phyloP scores from a whole-genome alignment of 257 asterid genomes.

The Nicotiana otophora region DNA sequence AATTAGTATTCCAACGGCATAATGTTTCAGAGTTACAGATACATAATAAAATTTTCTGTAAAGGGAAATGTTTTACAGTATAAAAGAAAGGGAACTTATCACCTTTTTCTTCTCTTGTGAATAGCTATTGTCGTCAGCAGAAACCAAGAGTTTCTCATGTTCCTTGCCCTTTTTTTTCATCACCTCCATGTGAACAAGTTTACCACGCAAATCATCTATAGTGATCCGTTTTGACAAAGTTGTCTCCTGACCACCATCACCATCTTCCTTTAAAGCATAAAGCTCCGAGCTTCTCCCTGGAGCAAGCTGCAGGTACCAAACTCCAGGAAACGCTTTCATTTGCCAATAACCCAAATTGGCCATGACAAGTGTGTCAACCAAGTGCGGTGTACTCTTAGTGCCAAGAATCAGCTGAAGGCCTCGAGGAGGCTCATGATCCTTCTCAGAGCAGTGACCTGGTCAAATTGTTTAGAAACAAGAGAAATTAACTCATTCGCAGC shows the following conservation, averaged over 20 bases:
- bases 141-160: conserved; percentile 62
- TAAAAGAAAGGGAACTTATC: not conserved
- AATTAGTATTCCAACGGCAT: conserved; percentile 11
- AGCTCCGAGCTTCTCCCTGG: conserved; percentile 96
- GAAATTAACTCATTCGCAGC: conserved; percentile 9
- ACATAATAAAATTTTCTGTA: not conserved
- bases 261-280: conserved; percentile 68
- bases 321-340: conserved; percentile 94
- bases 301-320: conserved; percentile 97
- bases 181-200: conserved; percentile 85
- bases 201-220: conserved; percentile 85
- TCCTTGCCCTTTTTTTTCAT: conserved; percentile 88
- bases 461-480: conserved; percentile 21
- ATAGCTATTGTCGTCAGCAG: conserved; percentile 56
- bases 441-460: conserved; percentile 96
- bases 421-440: conserved; percentile 95
- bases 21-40: not conserved
- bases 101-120: conserved; percentile 43
- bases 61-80: conserved; percentile 1
- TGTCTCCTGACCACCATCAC: conserved; percentile 44
- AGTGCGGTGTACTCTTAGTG: conserved; percentile 73
- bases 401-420: conserved; percentile 98
- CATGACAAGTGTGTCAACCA: conserved; percentile 97
- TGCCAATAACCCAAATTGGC: conserved; percentile 99
- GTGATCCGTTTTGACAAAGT: conserved; percentile 62